Conservation (phyloP, 2,329 filamentous ascomycete species). For the Paraphaeosphaeria sporulosa region DNA sequence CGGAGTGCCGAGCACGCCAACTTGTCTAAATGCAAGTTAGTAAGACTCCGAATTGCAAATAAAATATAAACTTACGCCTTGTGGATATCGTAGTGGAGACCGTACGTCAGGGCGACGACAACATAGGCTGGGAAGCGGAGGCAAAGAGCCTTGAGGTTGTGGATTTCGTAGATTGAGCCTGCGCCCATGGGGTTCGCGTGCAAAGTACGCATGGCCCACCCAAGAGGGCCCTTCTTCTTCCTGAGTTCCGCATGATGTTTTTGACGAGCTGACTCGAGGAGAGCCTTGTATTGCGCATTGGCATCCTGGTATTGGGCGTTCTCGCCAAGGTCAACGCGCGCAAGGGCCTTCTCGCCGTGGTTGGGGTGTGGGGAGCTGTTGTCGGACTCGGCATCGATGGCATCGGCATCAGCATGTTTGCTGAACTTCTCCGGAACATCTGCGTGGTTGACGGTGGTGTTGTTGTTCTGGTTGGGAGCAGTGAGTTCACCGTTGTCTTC, state of each 20-base stretch:
- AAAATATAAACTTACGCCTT: slow-evolving; percentile 63
- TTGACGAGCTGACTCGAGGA: slow-evolving; percentile 1
- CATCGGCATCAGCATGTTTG: slow-evolving; percentile 39
- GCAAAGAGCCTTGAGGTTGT: slow-evolving; percentile 55
- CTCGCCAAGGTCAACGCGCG: slow-evolving; percentile 60
- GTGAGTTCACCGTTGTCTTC: not conserved
- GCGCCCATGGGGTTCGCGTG: slow-evolving; percentile 75
- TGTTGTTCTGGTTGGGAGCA: not conserved
- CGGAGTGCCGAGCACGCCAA: slow-evolving; percentile 72
- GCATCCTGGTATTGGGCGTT: slow-evolving; percentile 31
- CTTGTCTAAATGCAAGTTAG: not conserved
- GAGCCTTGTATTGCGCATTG: slow-evolving; percentile 4
- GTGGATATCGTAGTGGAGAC: slow-evolving; percentile 83
- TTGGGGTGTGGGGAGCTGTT: slow-evolving; percentile 22
- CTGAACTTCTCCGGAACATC: slow-evolving; percentile 24
- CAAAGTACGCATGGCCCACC: slow-evolving; percentile 82
- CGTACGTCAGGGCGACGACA: slow-evolving; percentile 71
- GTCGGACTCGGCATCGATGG: slow-evolving; percentile 12
- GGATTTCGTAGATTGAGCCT: slow-evolving; percentile 73
- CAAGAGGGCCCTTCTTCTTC: slow-evolving; percentile 71
- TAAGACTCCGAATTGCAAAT: no score
- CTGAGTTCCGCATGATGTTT: slow-evolving; percentile 65
- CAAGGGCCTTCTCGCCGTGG: slow-evolving; percentile 41
- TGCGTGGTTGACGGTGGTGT: not conserved
- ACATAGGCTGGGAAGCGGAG: slow-evolving; percentile 75